Evolutionary conservation across 176 grass and related monocot species (phyloP).

Genomic region (Leersia perrieri): DNA sequence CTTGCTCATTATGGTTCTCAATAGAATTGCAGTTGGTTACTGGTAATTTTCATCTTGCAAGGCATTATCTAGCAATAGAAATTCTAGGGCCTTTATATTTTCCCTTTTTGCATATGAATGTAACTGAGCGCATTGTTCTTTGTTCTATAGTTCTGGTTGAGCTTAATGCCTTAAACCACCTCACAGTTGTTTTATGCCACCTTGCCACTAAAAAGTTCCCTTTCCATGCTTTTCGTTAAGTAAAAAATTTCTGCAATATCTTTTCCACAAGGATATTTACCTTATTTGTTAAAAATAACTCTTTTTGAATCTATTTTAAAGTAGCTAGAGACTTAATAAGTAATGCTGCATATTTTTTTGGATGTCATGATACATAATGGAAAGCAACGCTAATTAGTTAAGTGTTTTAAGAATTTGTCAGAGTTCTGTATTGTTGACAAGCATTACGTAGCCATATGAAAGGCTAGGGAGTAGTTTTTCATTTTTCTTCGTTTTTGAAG

Average conservation of each 20-base stretch:
- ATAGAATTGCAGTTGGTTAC: neutral
- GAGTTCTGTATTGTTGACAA: neutral
- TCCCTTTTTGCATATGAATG: neutral
- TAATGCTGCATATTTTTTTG: neutral
- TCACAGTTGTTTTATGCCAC: neutral
- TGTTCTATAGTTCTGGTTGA: too few species aligned
- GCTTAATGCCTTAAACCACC: neutral
- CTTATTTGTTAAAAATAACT: neutral
- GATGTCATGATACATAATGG: neutral
- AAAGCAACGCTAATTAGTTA: neutral
- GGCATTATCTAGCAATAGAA: neutral
- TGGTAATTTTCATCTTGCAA: neutral
- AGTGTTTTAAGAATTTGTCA: neutral
- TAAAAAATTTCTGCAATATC: neutral
- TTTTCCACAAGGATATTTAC: neutral
- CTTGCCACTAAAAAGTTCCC: neutral
- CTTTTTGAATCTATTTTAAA: neutral
- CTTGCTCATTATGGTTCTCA: too few species aligned
- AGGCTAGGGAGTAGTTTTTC: too few species aligned
- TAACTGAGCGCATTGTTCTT: neutral
- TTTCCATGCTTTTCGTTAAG: neutral
- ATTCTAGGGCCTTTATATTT: neutral
- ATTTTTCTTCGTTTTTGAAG: too few species aligned
- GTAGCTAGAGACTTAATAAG: neutral
- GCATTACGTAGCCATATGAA: neutral